Evolutionary conservation across 208 protist genomes (phyloP), one percentile per base, ranked within the genome.

Genomic region (Leishmania martiniquensis): DNA sequence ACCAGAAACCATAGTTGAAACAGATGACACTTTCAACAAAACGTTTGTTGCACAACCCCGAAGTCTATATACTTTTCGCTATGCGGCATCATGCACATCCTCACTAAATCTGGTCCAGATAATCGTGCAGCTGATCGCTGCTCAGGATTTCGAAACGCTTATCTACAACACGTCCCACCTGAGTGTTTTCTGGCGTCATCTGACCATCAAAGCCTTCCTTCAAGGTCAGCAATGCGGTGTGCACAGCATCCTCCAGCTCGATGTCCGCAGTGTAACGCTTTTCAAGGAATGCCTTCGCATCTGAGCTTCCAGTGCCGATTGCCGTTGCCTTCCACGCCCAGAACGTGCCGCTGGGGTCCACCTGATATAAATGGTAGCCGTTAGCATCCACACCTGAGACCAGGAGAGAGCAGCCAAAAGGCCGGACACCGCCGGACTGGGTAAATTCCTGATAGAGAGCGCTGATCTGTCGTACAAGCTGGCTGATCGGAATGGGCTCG

Each of bases 301-400:
- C 99, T 12, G 97, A 81, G 77, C 96, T 98, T 80, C 98, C 98
- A 70, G 99, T 99, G 39, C 99, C 99, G 83, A 99, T 99, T 0
- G 99, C 98, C 15, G 99, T 98, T 7, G 99, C 99, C 91, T 99
- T 99, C 99, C 99, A 99, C 7, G 98, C 95, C 84, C 93, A 99
- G 88, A 99, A 99, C 12, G 99, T 99, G 37, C 99, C 99, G 65
- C 96, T 99, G 42, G 99, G 99, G 86, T 99, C 99, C 3, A 99
- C 88, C 80, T 99, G 99, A 78, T 99, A 99, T 2, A 99, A 87
- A 74, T 99, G 98, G 68, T 99, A 95, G 15, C 97, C 98, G 42
- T 91, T 93, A 1, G 83, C 84, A 66, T 99, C 98, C 73, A 98
- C 98, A 37, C 99, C 99, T 39, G 98, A 95, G 25, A 99, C 93